phyloP scores from a whole-genome alignment of 177 flowering plant species.

The Vitis hybrid region DNA sequence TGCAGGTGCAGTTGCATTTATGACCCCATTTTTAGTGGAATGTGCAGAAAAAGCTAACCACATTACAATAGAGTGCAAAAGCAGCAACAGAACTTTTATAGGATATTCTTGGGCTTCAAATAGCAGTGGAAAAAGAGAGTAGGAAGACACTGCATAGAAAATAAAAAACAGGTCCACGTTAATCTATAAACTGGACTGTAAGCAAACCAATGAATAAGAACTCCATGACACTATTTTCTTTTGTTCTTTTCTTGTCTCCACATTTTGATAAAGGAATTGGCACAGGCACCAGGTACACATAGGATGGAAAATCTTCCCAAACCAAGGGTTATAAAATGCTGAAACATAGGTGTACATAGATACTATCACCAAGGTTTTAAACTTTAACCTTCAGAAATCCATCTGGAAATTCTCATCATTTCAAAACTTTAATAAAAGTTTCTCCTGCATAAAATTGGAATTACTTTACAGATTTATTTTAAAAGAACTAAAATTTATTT shows the following conservation, averaged over 20 bases:
- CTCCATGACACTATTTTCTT: not conserved
- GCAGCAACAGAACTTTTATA: constrained; percentile 69
- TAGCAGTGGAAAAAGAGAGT: constrained; percentile 90
- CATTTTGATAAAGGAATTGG: not conserved
- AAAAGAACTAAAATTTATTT: no score
- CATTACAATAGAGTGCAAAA: constrained; percentile 55
- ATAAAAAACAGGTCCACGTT: not conserved
- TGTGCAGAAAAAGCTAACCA: constrained; percentile 62
- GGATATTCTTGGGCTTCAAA: constrained; percentile 89
- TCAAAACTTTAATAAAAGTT: no score
- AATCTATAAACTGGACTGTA: not conserved
- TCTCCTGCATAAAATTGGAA: no score
- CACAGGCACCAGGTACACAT: no score
- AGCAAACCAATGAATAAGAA: not conserved
- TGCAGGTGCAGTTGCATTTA: constrained; percentile 2
- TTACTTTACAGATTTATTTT: no score
- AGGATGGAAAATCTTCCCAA: no score
- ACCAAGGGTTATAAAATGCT: no score
- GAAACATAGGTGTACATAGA: no score
- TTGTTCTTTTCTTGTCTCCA: not conserved
- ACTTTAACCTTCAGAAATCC: no score
- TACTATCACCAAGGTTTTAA: no score
- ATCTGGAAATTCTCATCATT: no score
- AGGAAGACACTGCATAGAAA: constrained; percentile 77
- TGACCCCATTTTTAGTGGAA: constrained; percentile 17